Base-by-base conservation (phyloP, 2,329 filamentous ascomycete genomes). In the Paecilomyces fulvus region DNA sequence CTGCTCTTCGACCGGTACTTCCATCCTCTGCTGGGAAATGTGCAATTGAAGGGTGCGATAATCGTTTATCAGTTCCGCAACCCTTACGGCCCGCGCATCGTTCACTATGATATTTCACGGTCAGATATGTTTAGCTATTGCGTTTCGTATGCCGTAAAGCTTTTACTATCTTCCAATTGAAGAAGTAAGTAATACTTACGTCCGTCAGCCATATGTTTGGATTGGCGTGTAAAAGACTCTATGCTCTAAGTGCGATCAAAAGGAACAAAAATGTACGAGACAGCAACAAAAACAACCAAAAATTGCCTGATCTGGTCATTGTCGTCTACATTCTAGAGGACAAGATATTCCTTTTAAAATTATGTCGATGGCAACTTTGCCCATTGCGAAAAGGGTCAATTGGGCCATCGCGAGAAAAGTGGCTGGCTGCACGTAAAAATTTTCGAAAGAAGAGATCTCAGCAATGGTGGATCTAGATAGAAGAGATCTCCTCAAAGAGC, bases 51-150 rank as follows among this genome's bases (percentile, higher is more conserved):
- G 71, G 56, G 81, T 83, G 54, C 83, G 81, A 66, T 83, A 86
- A 71, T 86, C 83, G 60, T 79, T 79, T 74, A 86, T 83, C 66
- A 86, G 79, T 69, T 86, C 83, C 51, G 82, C 76, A 61, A 86
- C 73, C 62, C 83, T 79, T 68, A 86, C 75, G 52, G 83, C 83
- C 65, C 83, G 81, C 57, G 81, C 82, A 67, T 85, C 78, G 66
- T 86, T 86, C 63, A 84, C 83, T 86, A 67, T 57, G 25, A 55
- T 56, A 59, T 49, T 33, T 23, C 49, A 30, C 49, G n/a, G 28
- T 17, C 21, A 49, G 53, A 30, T 28, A 9, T 43, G n/a, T 43
- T 17, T 17, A 43, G 37, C 9, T 7, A 43, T 43, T 17, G 25
- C 25, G 25, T 28, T 28, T 28, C 7, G 37, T 43, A 43, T 14